These are phyloP conservation scores for Geotrichum aggregatum DNA, from an alignment of 1,139 yeast species.

Conservation along the genomic window DNA sequence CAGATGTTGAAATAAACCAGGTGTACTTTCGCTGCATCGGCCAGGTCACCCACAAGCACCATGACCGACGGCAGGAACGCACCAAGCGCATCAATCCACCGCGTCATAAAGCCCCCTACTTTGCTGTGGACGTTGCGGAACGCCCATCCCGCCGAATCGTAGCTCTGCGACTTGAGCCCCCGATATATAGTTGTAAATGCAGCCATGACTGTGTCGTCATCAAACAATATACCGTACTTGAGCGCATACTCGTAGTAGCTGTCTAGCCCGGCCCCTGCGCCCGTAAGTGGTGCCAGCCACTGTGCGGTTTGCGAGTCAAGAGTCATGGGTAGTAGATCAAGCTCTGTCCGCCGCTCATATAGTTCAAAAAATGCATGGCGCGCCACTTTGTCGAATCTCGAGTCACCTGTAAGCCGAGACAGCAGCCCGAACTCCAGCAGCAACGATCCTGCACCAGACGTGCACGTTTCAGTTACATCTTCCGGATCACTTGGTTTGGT, in stretches of 20 bases:
- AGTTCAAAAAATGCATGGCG: conserved; percentile 60
- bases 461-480: conserved; percentile 13
- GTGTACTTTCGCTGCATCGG: conserved; percentile 62
- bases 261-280: conserved; percentile 91
- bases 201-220: conserved; percentile 55
- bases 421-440: conserved; percentile 72
- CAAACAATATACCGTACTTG: conserved; percentile 67
- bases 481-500: conserved; percentile 18
- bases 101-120: conserved; percentile 49
- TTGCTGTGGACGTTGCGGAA: conserved; percentile 56
- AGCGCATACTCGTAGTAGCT: conserved; percentile 87
- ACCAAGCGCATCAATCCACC: conserved; percentile 81
- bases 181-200: conserved; percentile 59
- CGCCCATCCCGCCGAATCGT: conserved; percentile 42
- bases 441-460: conserved; percentile 48
- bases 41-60: conserved; percentile 70
- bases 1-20: conserved; percentile 66
- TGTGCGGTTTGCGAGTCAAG: conserved; percentile 55
- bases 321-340: conserved; percentile 74
- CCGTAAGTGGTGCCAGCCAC: conserved; percentile 59
- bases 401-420: conserved; percentile 69
- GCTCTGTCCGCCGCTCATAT: conserved; percentile 61
- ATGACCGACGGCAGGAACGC: conserved; percentile 88
- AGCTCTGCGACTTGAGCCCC: conserved; percentile 51
- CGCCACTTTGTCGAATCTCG: conserved; percentile 60